Conservation (phyloP, 805 yeast species). For the Ogataea wickerhamii region DNA sequence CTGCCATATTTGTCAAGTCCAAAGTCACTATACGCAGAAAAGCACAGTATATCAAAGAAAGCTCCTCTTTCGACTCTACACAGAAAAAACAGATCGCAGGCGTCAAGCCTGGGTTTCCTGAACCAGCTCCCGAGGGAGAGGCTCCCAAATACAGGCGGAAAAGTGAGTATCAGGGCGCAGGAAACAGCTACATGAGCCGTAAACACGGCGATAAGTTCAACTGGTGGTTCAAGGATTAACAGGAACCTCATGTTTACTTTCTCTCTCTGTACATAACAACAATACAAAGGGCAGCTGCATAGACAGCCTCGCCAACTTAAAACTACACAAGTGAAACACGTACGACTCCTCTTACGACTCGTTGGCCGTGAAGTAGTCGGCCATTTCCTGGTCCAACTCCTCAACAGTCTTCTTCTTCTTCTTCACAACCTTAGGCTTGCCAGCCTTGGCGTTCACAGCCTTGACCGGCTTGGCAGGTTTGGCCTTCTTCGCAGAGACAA, state of each 20-base stretch:
- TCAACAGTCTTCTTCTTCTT: constrained; percentile 71
- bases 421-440: constrained; percentile 32
- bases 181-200: constrained; percentile 51
- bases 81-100: constrained; percentile 26
- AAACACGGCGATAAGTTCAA: constrained; percentile 36
- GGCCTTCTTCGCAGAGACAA: constrained; percentile 26
- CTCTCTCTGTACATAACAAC: constrained; percentile 4
- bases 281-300: constrained; percentile 1
- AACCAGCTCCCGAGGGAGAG: constrained; percentile 28
- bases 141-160: constrained; percentile 43
- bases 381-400: constrained; percentile 97
- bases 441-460: constrained; percentile 18
- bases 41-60: constrained; percentile 33
- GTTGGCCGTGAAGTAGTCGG: constrained; percentile 78
- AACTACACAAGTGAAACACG: not conserved
- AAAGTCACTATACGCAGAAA: constrained; percentile 34
- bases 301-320: not conserved
- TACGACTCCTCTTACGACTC: constrained; percentile 19
- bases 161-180: constrained; percentile 67
- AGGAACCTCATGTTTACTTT: not conserved
- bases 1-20: constrained; percentile 34
- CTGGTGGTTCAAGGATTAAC: constrained; percentile 17
- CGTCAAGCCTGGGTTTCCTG: constrained; percentile 34
- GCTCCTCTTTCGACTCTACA: constrained; percentile 30
- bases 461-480: constrained; percentile 9